Percentiles rank a stretch among this genome's conserved stretches.
These are phyloP conservation scores for Paraphaeosphaeria minitans DNA, from an alignment of 2,329 filamentous ascomycete genomes.

Conservation along the genomic window DNA sequence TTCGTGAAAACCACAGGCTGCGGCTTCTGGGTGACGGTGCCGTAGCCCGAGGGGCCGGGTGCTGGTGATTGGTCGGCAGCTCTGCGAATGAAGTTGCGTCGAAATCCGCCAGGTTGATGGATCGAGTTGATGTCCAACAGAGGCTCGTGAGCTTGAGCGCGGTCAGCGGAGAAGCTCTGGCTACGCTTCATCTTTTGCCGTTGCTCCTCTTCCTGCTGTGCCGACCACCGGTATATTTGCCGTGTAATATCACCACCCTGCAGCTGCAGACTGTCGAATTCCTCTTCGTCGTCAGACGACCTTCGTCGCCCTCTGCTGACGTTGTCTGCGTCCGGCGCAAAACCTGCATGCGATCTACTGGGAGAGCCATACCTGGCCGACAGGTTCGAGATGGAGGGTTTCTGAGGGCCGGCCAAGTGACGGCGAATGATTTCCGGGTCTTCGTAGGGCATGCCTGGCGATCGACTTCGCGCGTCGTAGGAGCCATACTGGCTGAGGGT, in stretches of 20 bases:
- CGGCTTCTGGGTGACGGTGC: constrained; percentile 35
- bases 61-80: constrained; percentile 64
- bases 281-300: constrained; percentile 59
- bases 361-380: constrained; percentile 44
- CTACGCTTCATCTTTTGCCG: constrained; percentile 73
- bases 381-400: constrained; percentile 45
- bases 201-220: constrained; percentile 76
- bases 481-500: constrained; percentile 82
- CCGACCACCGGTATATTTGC: constrained; percentile 95
- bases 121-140: constrained; percentile 86
- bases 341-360: constrained; percentile 37
- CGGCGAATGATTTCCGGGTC: constrained; percentile 90
- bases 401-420: constrained; percentile 77
- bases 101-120: constrained; percentile 90
- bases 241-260: constrained; percentile 95
- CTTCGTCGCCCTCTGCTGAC: constrained; percentile 51
- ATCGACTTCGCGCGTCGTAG: constrained; percentile 69
- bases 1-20: constrained; percentile 66
- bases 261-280: constrained; percentile 90
- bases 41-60: constrained; percentile 51
- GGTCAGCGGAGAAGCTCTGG: constrained; percentile 81
- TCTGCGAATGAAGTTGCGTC: constrained; percentile 84
- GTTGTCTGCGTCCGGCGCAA: constrained; percentile 32
- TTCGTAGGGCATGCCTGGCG: constrained; percentile 70
- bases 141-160: constrained; percentile 79